Evolutionary conservation across 306 rosid species (phyloP).

Genomic region (cucumber (Cucumis sativus)): DNA sequence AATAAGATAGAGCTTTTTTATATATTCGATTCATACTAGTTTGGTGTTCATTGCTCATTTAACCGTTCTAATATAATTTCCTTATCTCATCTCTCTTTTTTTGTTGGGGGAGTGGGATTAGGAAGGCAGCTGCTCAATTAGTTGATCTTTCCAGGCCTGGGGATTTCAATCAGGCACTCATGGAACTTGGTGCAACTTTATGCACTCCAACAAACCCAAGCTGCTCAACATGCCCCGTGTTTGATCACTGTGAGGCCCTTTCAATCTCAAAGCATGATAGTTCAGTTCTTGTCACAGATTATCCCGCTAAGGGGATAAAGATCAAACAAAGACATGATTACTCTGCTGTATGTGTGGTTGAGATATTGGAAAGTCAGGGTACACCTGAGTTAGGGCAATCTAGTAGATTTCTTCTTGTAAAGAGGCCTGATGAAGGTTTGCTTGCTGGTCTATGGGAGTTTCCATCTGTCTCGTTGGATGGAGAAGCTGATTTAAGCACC

Average conservation of each 20-base stretch:
- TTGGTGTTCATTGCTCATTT: not conserved
- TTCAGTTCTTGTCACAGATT: conserved; percentile 58
- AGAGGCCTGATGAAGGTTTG: conserved; percentile 81
- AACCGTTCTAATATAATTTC: not conserved
- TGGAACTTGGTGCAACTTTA: conserved; percentile 92
- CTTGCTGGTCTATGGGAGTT: conserved; percentile 99
- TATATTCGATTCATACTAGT: not conserved
- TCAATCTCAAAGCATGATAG: conserved; percentile 35
- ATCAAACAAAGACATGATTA: conserved; percentile 57
- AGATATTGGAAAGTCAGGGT: conserved; percentile 40
- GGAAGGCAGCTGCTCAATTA: conserved; percentile 74
- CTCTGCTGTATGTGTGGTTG: conserved; percentile 72
- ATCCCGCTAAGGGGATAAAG: conserved; percentile 52
- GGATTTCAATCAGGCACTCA: conserved; percentile 87
- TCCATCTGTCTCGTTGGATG: conserved; percentile 61
- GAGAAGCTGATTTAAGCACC: conserved; percentile 30
- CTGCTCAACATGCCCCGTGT: conserved; percentile 67
- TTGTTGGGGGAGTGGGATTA: conserved; percentile 18
- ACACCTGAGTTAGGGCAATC: conserved; percentile 13
- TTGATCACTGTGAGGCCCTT: conserved; percentile 52
- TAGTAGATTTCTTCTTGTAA: conserved; percentile 53
- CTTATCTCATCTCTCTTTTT: conserved; percentile 6
- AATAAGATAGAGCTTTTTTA: not conserved
- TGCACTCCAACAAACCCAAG: conserved; percentile 69
- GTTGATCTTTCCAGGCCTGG: conserved; percentile 80